phyloP scores from a whole-genome alignment of 768 basidiomycete genomes.

The Xerocomus spinulosus region DNA sequence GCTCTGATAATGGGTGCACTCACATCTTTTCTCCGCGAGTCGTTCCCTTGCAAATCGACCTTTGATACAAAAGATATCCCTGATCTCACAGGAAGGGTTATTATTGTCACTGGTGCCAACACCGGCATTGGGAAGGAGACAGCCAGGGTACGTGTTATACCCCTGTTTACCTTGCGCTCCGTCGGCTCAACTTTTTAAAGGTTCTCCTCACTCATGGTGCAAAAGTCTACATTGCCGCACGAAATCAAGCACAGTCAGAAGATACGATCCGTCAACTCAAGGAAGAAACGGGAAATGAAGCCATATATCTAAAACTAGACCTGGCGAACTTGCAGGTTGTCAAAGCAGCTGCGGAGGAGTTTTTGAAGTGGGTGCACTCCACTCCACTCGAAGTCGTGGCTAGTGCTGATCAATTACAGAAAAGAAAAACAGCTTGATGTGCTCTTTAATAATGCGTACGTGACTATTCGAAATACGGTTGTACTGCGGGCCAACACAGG shows the following conservation, averaged over 20 bases:
- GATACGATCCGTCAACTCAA: conserved; percentile 31
- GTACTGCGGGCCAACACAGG: neutral
- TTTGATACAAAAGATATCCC: conserved; percentile 31
- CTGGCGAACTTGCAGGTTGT: conserved; percentile 33
- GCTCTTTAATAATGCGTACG: conserved; percentile 50
- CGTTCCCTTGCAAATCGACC: conserved; percentile 21
- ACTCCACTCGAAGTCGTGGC: neutral
- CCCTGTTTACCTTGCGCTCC: neutral
- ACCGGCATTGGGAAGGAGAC: conserved; percentile 30
- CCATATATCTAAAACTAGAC: conserved; percentile 35
- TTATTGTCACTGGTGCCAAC: conserved; percentile 34
- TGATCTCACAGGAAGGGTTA: conserved; percentile 32
- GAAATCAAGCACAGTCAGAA: conserved; percentile 22
- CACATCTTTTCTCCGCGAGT: conserved; percentile 7
- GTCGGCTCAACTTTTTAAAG: neutral
- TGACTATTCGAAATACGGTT: neutral
- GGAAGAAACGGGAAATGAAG: conserved; percentile 29
- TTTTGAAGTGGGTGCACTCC: conserved; percentile 17
- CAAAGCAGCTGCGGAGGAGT: conserved; percentile 34
- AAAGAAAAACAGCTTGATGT: conserved; percentile 44
- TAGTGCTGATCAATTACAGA: conserved; percentile 14
- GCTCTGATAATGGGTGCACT: conserved; percentile 12
- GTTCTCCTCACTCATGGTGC: conserved; percentile 30
- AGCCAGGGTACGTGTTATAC: conserved; percentile 6
- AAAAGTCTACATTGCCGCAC: conserved; percentile 35